These are phyloP conservation scores for Endothia cerciana DNA, from an alignment of 2,329 filamentous ascomycete genomes.

Conservation along the genomic window DNA sequence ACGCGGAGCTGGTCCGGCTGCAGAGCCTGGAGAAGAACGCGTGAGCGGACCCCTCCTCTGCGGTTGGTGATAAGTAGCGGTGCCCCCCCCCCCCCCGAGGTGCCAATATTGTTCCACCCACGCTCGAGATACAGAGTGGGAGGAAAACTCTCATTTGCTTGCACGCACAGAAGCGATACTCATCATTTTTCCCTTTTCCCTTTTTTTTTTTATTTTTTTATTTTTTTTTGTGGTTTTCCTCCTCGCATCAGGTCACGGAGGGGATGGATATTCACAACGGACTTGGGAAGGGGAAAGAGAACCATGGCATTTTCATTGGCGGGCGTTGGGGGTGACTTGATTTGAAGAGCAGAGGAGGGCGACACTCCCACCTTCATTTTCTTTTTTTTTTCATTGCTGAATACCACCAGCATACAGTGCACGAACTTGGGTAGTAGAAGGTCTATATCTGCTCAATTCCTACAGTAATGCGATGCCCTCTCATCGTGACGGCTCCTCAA, in stretches of 20 bases:
- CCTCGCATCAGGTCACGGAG: background rate
- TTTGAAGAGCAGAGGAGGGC: background rate
- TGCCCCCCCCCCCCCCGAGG: no score
- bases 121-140: no score
- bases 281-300: background rate
- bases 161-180: background rate
- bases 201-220: background rate
- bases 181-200: background rate
- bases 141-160: background rate
- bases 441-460: background rate
- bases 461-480: background rate
- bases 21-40: slow-evolving; percentile 71
- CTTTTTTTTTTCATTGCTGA: background rate
- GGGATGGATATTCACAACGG: background rate
- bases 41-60: background rate
- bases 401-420: background rate
- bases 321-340: background rate
- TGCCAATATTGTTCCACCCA: no score
- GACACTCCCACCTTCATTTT: background rate
- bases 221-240: no score
- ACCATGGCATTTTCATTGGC: background rate
- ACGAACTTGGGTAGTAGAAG: background rate
- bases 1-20: slow-evolving; percentile 78
- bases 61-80: no score
- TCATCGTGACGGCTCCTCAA: background rate